Percentiles rank a stretch among this genome's conserved stretches.
These are phyloP conservation scores for Starmerella etchellsii DNA, from an alignment of 805 yeast genomes.

Conservation along the genomic window DNA sequence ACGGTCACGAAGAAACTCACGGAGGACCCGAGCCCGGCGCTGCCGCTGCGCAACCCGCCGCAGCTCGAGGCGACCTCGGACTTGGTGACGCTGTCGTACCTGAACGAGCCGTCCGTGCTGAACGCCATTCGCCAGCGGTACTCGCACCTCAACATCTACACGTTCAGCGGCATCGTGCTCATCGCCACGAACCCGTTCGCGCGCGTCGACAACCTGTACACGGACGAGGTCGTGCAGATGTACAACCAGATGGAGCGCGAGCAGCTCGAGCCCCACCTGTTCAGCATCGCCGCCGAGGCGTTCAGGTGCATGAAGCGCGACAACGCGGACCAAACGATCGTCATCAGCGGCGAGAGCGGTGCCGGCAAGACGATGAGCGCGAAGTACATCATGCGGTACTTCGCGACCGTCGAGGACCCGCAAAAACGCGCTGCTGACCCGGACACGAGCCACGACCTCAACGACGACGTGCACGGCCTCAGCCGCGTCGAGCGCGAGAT, in stretches of 20 bases:
- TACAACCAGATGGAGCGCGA: conserved; percentile 89
- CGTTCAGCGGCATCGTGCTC: conserved; percentile 91
- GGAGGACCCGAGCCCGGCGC: conserved; percentile 44
- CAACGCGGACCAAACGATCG: conserved; percentile 80
- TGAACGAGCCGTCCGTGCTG: conserved; percentile 92
- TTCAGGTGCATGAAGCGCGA: conserved; percentile 87
- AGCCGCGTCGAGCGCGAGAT: conserved; percentile 87
- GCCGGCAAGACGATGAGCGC: conserved; percentile 98
- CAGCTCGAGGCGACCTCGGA: conserved; percentile 89
- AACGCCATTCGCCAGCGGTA: conserved; percentile 87
- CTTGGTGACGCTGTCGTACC: conserved; percentile 76
- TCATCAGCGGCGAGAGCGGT: conserved; percentile 95
- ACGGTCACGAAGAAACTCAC: conserved; percentile 24
- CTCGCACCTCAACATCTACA: conserved; percentile 78
- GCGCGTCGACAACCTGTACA: conserved; percentile 76
- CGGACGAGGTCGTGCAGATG: conserved; percentile 86
- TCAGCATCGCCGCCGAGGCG: conserved; percentile 96
- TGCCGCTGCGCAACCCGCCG: conserved; percentile 76
- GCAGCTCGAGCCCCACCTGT: conserved; percentile 91
- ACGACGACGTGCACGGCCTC: conserved; percentile 41
- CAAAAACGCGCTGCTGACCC: conserved; percentile 21
- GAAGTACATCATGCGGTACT: conserved; percentile 92
- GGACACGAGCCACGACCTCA: conserved; percentile 1
- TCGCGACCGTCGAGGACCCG: conserved; percentile 75
- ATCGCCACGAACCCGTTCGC: conserved; percentile 96